Percentiles rank a stretch among this genome's conserved stretches.
phyloP scores from a whole-genome alignment of 352 stramenopile genomes.

The Elongisporangium senticosum region DNA sequence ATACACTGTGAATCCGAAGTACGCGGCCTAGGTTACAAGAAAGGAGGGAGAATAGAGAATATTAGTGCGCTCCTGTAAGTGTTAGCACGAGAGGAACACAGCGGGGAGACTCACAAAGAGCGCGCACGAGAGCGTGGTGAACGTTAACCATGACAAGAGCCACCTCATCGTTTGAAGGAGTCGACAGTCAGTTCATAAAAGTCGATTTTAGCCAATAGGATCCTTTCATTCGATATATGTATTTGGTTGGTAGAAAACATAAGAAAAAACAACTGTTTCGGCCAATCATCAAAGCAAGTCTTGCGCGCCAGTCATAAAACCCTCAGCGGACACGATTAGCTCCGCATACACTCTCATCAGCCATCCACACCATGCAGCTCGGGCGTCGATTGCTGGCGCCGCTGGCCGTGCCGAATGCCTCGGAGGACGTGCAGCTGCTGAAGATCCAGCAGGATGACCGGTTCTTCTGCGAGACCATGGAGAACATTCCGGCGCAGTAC shows the following conservation, averaged over 20 bases:
- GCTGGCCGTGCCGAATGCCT: slow-evolving; percentile 9
- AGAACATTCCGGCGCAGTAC: slow-evolving; percentile 64
- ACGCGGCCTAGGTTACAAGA: slow-evolving; percentile 25
- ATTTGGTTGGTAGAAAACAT: slow-evolving; percentile 1
- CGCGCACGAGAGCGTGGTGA: slow-evolving; percentile 50
- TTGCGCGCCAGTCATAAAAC: slow-evolving; percentile 10
- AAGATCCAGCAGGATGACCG: slow-evolving; percentile 38
- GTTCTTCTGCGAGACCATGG: slow-evolving; percentile 75
- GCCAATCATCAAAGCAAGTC: background rate
- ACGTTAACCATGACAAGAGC: slow-evolving; percentile 38
- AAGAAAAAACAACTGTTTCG: background rate
- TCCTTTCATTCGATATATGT: background rate
- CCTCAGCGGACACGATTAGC: background rate
- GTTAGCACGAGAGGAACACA: background rate
- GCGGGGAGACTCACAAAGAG: slow-evolving; percentile 44
- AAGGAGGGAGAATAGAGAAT: background rate
- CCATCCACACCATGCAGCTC: slow-evolving; percentile 34
- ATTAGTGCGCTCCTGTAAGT: background rate
- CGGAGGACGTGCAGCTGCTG: slow-evolving; percentile 14
- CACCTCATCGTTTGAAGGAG: slow-evolving; percentile 8
- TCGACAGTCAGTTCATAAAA: background rate
- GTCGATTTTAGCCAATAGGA: background rate
- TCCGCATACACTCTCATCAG: background rate
- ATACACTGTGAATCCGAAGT: slow-evolving; percentile 51
- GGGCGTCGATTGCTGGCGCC: slow-evolving; percentile 45